Percentiles rank a stretch among this genome's conserved stretches.
Conservation (phyloP, 1,284 basidiomycete genomes). For the Xerocomus cyaneibrunnescens region DNA sequence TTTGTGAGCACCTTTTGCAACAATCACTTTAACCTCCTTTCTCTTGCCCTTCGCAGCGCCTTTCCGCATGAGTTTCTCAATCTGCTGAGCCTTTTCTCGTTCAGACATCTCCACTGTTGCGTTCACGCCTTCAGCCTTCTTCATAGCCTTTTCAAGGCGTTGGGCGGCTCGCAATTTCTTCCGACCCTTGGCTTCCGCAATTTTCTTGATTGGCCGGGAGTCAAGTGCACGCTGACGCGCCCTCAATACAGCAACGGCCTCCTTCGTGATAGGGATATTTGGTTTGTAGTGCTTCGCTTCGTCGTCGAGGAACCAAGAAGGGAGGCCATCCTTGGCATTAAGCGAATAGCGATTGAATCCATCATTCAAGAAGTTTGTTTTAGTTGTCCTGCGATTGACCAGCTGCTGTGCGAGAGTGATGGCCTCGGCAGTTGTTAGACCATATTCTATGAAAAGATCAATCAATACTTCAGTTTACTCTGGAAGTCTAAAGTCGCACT, state of each 20-base stretch:
- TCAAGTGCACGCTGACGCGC: conserved; percentile 93
- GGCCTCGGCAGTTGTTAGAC: conserved; percentile 89
- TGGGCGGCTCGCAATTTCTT: conserved; percentile 93
- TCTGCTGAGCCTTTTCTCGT: conserved; percentile 91
- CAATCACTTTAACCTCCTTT: conserved; percentile 86
- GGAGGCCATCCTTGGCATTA: conserved; percentile 89
- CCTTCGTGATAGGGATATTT: conserved; percentile 96
- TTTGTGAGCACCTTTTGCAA: conserved; percentile 88
- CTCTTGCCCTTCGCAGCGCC: conserved; percentile 73
- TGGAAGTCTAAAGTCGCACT: conserved; percentile 47
- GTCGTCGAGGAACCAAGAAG: conserved; percentile 97
- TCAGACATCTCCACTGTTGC: conserved; percentile 90
- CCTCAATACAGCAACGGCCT: conserved; percentile 85
- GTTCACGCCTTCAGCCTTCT: conserved; percentile 95
- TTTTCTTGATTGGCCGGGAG: conserved; percentile 98
- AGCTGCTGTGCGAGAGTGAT: conserved; percentile 90
- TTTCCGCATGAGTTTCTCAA: conserved; percentile 88
- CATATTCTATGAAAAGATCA: conserved; percentile 60
- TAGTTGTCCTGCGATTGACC: conserved; percentile 90
- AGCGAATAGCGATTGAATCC: conserved; percentile 95
- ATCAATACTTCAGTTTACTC: neutral
- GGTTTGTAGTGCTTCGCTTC: conserved; percentile 92
- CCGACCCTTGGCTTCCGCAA: conserved; percentile 97
- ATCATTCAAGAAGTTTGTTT: conserved; percentile 88
- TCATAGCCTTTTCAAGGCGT: conserved; percentile 88